Evolutionary conservation across 2,329 filamentous ascomycete genomes (phyloP), one percentile per base, ranked within the genome.

Genomic region (Stagonosporopsis rhizophila): DNA sequence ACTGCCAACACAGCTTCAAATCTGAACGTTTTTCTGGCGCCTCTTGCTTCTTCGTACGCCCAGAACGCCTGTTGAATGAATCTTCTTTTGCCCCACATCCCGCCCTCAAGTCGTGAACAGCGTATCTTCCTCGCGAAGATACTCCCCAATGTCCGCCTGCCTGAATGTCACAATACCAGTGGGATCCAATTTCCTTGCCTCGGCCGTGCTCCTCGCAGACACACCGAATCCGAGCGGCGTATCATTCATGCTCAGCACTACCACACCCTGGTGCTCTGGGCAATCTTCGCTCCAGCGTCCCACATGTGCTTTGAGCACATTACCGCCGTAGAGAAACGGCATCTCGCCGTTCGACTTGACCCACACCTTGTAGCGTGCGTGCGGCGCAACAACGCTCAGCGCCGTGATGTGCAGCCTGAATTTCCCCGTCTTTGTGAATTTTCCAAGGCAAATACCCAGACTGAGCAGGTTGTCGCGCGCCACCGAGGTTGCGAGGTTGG

Each of bases 281-380:
- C 90, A 93, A 80, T 98, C 94, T 71, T 96, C 92, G 37, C 87
- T 90, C 88, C 90, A 94, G 59, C 92, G 81, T 19, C 91, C 91
- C 17, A 95, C 85, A 75, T 92, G 89, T 28, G 89, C 89, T 76
- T 91, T 91, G 66, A 96, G 86, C 48, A 96, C 83, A 77, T 98
- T 93, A 54, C 91, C 91, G 49, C 95, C 95, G 78, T 98, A 99
- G 42, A 99, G 80, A 76, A 96, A 98, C 1, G 95, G 94, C 92
- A 97, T 96, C 72, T 96, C 93, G 65, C 95, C 95, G 78, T 98
- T 98, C 57, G 88, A 85, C 79, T 96, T 96, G 66, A 99, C 89
- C 92, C 93, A 98, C 67, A 98, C 88, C 86, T 98, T 98, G 80
- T 96, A 96, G 57, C 95, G 84, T 40, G 94, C 94, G 76, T 97